Evolutionary conservation across 2,329 filamentous ascomycete genomes (phyloP).

Genomic region (Myriosclerotinia duriaeana): DNA sequence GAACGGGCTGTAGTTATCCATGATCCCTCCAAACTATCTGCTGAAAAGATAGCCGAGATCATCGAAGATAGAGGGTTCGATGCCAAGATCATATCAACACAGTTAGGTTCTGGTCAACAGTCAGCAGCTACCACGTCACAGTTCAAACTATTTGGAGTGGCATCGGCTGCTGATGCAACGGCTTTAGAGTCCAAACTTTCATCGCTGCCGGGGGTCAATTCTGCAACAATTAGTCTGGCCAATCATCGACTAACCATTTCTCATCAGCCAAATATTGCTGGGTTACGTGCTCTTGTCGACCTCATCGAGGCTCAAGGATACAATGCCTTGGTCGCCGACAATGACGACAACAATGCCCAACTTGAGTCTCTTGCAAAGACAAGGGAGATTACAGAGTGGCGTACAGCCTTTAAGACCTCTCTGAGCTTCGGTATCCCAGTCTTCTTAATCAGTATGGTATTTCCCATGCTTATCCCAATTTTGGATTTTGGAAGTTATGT

Average conservation of each 20-base stretch:
- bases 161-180: slow-evolving; percentile 69
- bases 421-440: slow-evolving; percentile 83
- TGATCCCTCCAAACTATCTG: slow-evolving; percentile 66
- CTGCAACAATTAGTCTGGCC: slow-evolving; percentile 71
- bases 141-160: slow-evolving; percentile 80
- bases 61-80: slow-evolving; percentile 92
- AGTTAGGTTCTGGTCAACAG: slow-evolving; percentile 55
- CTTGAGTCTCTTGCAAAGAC: slow-evolving; percentile 95
- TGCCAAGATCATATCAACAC: slow-evolving; percentile 76
- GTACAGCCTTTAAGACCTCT: slow-evolving; percentile 74
- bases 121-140: slow-evolving; percentile 63
- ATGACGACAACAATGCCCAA: slow-evolving; percentile 94
- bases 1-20: slow-evolving; percentile 89
- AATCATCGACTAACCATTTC: slow-evolving; percentile 72
- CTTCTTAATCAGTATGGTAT: slow-evolving; percentile 86
- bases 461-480: slow-evolving; percentile 78
- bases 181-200: slow-evolving; percentile 68
- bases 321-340: slow-evolving; percentile 86
- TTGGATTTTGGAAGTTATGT: slow-evolving; percentile 74
- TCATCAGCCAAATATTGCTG: slow-evolving; percentile 69
- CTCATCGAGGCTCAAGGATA: slow-evolving; percentile 77
- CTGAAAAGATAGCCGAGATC: slow-evolving; percentile 74
- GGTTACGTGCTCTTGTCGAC: slow-evolving; percentile 80
- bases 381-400: slow-evolving; percentile 93
- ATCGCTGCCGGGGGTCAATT: slow-evolving; percentile 67